Evolutionary conservation across 768 basidiomycete species (phyloP).

Genomic region (Phylloporus arenicola): DNA sequence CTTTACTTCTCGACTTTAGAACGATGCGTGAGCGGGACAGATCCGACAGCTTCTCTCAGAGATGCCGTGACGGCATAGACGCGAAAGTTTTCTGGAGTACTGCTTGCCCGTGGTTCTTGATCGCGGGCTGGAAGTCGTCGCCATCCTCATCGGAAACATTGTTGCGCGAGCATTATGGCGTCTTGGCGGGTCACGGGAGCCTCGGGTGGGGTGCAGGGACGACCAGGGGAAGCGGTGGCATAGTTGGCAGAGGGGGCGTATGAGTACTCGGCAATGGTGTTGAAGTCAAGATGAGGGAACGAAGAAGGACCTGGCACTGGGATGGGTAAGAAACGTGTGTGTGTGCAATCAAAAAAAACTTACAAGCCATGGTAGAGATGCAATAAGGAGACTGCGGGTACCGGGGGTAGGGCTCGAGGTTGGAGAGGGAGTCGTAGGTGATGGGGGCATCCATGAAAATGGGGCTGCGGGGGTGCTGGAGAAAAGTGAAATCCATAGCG

Average conservation of each 20-base stretch:
- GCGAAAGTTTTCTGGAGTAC: too few relatives aligned
- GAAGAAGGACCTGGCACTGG: conserved; percentile 49
- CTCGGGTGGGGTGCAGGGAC: conserved; percentile 62
- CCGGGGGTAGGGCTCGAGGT: conserved; percentile 60
- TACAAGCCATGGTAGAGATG: conserved; percentile 56
- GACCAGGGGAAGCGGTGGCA: too few relatives aligned
- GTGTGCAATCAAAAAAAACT: conserved; percentile 26
- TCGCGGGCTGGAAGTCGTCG: conserved; percentile 64
- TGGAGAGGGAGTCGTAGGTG: conserved; percentile 41
- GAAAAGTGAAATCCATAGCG: conserved; percentile 45
- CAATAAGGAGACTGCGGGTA: conserved; percentile 64
- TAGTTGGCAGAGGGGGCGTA: conserved; percentile 50
- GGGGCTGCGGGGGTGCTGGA: conserved; percentile 47
- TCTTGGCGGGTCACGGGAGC: conserved; percentile 47
- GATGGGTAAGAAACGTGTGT: conserved; percentile 7
- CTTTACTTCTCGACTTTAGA: too few relatives aligned
- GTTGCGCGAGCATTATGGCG: conserved; percentile 42
- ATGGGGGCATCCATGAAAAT: conserved; percentile 47
- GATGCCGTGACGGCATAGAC: too few relatives aligned
- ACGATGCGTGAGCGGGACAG: too few relatives aligned
- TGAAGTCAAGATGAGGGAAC: conserved; percentile 60
- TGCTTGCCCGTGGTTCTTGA: too few relatives aligned
- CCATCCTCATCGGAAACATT: conserved; percentile 70
- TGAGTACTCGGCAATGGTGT: conserved; percentile 54
- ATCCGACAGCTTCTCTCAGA: too few relatives aligned